Conservation (phyloP, 1,284 basidiomycete genomes). For the Tilletiopsis washingtonensis region DNA sequence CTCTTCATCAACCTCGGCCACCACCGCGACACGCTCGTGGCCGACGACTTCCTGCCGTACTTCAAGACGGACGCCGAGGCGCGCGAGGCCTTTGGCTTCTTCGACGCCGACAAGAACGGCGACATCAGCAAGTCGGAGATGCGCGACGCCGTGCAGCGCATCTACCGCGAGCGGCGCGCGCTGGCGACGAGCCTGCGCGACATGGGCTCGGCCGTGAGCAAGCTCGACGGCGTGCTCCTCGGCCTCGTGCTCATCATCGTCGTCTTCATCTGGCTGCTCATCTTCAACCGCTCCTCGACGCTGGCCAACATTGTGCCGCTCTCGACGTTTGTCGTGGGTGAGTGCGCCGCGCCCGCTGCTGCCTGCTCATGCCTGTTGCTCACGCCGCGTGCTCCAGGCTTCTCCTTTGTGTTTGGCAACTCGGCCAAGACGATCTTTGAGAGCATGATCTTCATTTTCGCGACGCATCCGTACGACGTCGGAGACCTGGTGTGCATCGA, state of each 20-base stretch:
- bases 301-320: conserved; percentile 70
- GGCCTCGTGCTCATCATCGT: conserved; percentile 58
- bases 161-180: conserved; percentile 69
- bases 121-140: conserved; percentile 73
- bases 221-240: conserved; percentile 52
- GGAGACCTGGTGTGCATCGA: conserved; percentile 46
- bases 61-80: conserved; percentile 66
- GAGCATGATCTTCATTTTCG: conserved; percentile 62
- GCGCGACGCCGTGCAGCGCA: conserved; percentile 72
- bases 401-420: conserved; percentile 59
- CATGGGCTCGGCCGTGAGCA: conserved; percentile 36
- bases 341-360: no score
- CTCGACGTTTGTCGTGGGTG: conserved; percentile 63
- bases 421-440: conserved; percentile 74
- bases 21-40: conserved; percentile 49
- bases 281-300: conserved; percentile 65
- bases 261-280: conserved; percentile 66
- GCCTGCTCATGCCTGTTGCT: no score
- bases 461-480: conserved; percentile 49
- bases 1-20: conserved; percentile 57
- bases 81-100: conserved; percentile 63
- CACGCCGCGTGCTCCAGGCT: no score
- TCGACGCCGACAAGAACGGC: conserved; percentile 75
- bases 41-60: conserved; percentile 58
- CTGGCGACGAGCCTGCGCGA: conserved; percentile 59